phyloP scores from a whole-genome alignment of 768 basidiomycete species.

The Lenzites betulinus region DNA sequence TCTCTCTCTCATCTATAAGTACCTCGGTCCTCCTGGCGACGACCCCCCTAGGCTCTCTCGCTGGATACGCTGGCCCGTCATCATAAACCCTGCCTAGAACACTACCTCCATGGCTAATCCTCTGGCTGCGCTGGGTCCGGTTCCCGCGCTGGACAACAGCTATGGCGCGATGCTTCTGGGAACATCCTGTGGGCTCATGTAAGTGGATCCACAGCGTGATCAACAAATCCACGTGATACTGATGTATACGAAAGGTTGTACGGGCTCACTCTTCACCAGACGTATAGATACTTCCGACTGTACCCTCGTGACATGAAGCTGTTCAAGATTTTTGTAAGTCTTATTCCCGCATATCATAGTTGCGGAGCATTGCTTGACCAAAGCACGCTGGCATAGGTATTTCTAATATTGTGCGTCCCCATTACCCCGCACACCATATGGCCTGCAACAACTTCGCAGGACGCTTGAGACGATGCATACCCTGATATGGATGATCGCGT shows the following conservation, averaged over 20 bases:
- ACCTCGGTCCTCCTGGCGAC: too few relatives aligned
- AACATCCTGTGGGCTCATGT: constrained; percentile 3
- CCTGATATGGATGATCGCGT: constrained; percentile 2
- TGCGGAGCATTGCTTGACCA: not conserved
- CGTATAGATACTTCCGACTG: constrained; percentile 1
- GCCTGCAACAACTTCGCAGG: not conserved
- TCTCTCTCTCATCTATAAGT: too few relatives aligned
- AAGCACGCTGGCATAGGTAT: not conserved
- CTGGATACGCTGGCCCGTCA: too few relatives aligned
- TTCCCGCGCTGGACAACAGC: constrained; percentile 2
- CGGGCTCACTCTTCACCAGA: not conserved
- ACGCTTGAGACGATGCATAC: not conserved
- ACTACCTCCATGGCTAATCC: not conserved
- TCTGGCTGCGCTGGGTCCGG: not conserved
- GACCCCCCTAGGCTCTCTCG: too few relatives aligned
- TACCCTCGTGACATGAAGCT: not conserved
- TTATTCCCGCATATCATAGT: not conserved
- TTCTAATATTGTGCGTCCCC: not conserved
- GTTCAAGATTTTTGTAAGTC: constrained; percentile 1
- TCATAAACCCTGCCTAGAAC: not conserved
- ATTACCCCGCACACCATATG: too few relatives aligned
- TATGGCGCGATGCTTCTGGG: constrained; percentile 6
- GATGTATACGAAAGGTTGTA: not conserved
- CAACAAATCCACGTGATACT: too few relatives aligned
- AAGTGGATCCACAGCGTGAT: too few relatives aligned